Evolutionary conservation across 176 grass and related monocot species (phyloP), one percentile per base, ranked within the genome.

Genomic region (Rhynchospora tenuis): DNA sequence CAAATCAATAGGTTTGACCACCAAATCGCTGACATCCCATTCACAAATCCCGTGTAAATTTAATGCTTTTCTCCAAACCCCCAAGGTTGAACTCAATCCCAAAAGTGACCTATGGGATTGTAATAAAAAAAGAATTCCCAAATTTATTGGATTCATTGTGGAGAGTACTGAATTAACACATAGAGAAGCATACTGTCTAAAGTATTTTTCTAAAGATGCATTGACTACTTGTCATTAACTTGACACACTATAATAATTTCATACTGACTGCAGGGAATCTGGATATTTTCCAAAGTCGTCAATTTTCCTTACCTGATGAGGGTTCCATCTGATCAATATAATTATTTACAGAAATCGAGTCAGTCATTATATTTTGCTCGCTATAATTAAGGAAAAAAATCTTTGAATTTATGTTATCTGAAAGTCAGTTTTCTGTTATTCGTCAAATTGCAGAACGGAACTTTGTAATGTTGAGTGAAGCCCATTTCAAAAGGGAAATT

Each of bases 1-100:
- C 45, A 65, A 45, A 82, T 14, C 79, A 48, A 82, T 65, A 28
- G 58, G 65, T 82, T 28, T 82, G 79, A 82, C 42, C 20, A 66
- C 52, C 12, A 82, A 65, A 65, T 82, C 20, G 19, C 43, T 57
- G 60, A 64, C 79, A 82, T 64, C 56, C 38, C 44, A 48, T 48
- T 82, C 79, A 58, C 79, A 82, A 82, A 48, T 82, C 31, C 43
- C 33, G 59, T 65, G 59, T 64, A 13, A 82, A 82, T 64, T 82
- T 66, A 82, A 48, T 64, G 79, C 22, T 82, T 45, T 24, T 9
- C 7, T 4, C 51, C 76, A 29, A 60, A 59, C 56, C 13, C 79
- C 79, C 58, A 62, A 44, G 78, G n/a, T 45, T 82, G 9, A 82
- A 64, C 79, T n/a, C 79, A 46, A 82, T 65, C 79, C 42, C 79